Conservation (phyloP, 129 eudicot species). For the Dittrichia graveolens region DNA sequence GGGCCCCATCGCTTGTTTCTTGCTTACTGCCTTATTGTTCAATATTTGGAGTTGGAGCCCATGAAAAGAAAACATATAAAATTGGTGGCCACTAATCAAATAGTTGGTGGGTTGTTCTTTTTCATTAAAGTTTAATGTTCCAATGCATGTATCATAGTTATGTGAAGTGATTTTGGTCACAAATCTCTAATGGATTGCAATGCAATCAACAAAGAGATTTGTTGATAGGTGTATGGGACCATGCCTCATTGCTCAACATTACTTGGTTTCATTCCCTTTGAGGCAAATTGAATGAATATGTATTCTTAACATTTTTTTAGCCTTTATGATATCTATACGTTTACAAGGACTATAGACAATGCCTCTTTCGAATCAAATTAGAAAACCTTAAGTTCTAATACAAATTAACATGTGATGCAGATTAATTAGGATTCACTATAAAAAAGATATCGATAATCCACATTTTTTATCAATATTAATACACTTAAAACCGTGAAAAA, state of each 20-base stretch:
- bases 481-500: too few species aligned
- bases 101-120: constrained; percentile 56
- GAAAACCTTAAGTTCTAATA: neutral
- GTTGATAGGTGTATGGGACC: constrained; percentile 37
- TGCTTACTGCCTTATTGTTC: constrained; percentile 28
- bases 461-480: too few species aligned
- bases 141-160: constrained; percentile 45
- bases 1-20: constrained; percentile 36
- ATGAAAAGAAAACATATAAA: constrained; percentile 23
- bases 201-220: constrained; percentile 42
- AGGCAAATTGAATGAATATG: neutral
- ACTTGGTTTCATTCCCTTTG: constrained; percentile 35
- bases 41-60: constrained; percentile 30
- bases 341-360: neutral
- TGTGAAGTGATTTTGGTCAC: constrained; percentile 44
- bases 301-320: neutral
- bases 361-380: neutral
- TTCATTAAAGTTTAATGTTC: constrained; percentile 47
- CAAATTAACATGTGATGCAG: too few species aligned
- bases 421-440: too few species aligned
- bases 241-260: constrained; percentile 18
- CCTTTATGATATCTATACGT: neutral
- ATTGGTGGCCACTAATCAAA: constrained; percentile 36
- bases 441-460: too few species aligned
- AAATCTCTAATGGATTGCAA: constrained; percentile 41